phyloP scores from a whole-genome alignment of 2,329 filamentous ascomycete genomes.

The Paracorniculantispora psalliotae region DNA sequence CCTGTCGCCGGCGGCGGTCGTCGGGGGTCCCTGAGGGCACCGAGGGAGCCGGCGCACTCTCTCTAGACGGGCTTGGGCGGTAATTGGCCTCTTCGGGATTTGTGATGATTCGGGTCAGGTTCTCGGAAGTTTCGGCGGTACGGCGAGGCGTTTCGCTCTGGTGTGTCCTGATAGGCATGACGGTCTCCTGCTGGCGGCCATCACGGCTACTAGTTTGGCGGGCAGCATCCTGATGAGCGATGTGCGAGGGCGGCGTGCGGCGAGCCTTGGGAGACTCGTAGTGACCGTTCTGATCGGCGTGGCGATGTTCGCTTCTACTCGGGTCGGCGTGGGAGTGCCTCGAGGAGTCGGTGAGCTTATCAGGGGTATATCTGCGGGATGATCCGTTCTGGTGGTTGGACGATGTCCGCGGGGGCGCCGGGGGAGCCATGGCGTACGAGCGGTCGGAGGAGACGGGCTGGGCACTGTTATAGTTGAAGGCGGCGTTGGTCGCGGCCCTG shows the following conservation, averaged over 20 bases:
- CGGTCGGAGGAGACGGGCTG: conserved; percentile 36
- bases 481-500: conserved; percentile 40
- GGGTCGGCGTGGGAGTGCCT: conserved; percentile 35
- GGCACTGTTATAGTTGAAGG: conserved; percentile 37
- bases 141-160: conserved; percentile 40
- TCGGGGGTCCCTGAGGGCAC: conserved; percentile 42
- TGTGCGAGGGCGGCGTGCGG: conserved; percentile 25
- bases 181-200: conserved; percentile 30
- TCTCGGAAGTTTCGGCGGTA: conserved; percentile 74
- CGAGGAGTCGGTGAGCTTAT: conserved; percentile 40
- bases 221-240: conserved; percentile 33
- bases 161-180: conserved; percentile 42
- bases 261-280: conserved; percentile 25
- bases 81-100: conserved; percentile 28
- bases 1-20: conserved; percentile 53
- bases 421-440: conserved; percentile 60
- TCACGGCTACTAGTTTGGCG: conserved; percentile 37
- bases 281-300: conserved; percentile 25
- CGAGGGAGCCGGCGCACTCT: conserved; percentile 41
- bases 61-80: conserved; percentile 28
- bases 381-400: conserved; percentile 52
- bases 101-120: conserved; percentile 66
- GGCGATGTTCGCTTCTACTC: conserved; percentile 29
- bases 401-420: conserved; percentile 76
- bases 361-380: conserved; percentile 43